phyloP scores from a whole-genome alignment of 73 alveolate species.

The Paramecium pentaurelia region DNA sequence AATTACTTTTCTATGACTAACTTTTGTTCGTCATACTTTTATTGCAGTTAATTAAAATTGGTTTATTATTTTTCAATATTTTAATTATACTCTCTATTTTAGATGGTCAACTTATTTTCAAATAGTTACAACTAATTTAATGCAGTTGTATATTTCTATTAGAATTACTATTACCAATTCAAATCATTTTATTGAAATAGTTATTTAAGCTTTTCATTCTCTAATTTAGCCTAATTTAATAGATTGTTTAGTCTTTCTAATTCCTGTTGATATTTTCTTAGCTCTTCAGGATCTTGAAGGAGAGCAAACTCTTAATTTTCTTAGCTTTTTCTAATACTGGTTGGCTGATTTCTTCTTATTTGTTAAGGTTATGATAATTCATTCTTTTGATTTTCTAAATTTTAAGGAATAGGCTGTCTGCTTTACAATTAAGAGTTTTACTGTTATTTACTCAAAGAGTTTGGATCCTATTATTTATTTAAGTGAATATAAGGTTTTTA shows the following conservation, averaged over 20 bases:
- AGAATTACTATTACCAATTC: constrained; percentile 1
- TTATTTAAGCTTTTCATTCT: neutral
- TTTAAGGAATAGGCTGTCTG: neutral
- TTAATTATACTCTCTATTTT: neutral
- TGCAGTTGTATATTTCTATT: neutral
- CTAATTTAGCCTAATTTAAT: neutral
- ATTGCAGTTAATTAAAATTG: neutral
- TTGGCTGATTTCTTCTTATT: neutral
- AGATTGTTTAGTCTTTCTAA: neutral
- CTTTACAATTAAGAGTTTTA: neutral
- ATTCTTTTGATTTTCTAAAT: neutral
- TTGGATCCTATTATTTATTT: neutral
- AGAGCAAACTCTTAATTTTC: neutral
- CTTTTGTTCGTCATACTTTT: neutral
- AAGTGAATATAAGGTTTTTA: neutral
- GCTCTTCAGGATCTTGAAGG: neutral
- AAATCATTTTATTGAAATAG: neutral
- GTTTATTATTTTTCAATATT: neutral
- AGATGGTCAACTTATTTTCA: neutral
- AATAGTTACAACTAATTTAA: neutral
- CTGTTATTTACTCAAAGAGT: neutral
- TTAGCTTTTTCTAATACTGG: neutral
- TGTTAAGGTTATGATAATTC: neutral
- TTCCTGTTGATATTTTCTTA: neutral
- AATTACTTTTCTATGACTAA: neutral